A percentile compares a stretch with the other conserved stretches of the same genome.
Conservation (phyloP, 2,329 filamentous ascomycete genomes). For the Botrytis byssoidea region DNA sequence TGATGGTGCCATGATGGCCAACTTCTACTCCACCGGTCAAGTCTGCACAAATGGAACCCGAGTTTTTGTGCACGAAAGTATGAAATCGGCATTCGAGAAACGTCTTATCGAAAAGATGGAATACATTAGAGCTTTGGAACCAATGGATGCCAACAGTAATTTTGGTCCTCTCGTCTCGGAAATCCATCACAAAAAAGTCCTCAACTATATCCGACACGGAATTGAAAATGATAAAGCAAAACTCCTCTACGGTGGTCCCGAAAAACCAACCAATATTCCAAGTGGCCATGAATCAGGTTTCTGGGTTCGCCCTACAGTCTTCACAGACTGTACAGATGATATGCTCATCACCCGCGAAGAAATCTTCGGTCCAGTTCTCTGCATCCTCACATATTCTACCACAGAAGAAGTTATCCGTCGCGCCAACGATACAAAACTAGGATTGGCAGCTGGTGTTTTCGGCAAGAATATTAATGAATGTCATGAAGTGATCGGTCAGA, state of each 20-base stretch:
- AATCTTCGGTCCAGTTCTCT: conserved; percentile 88
- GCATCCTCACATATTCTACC: conserved; percentile 69
- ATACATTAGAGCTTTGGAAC: conserved; percentile 67
- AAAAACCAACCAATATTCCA: conserved; percentile 46
- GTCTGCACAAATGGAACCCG: conserved; percentile 92
- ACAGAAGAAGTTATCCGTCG: conserved; percentile 67
- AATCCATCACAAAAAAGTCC: conserved; percentile 73
- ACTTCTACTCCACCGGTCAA: conserved; percentile 88
- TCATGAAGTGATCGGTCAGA: conserved; percentile 65
- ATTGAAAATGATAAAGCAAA: conserved; percentile 70
- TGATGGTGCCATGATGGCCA: conserved; percentile 88
- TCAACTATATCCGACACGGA: conserved; percentile 73
- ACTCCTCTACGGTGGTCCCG: conserved; percentile 68
- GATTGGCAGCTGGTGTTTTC: conserved; percentile 82
- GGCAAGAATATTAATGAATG: conserved; percentile 71
- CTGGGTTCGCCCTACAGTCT: conserved; percentile 82
- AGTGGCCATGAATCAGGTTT: conserved; percentile 57
- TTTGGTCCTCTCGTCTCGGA: conserved; percentile 80
- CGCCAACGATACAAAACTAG: conserved; percentile 75
- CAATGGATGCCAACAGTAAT: conserved; percentile 72
- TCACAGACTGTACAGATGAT: conserved; percentile 78
- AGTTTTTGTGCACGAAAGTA: conserved; percentile 70
- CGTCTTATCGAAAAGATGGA: conserved; percentile 67
- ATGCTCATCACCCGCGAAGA: conserved; percentile 82
- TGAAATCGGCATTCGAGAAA: conserved; percentile 68